A percentile compares a stretch with the other conserved stretches of the same genome.
phyloP scores from a whole-genome alignment of 2,329 filamentous ascomycete genomes.

The Colletotrichum viniferum region DNA sequence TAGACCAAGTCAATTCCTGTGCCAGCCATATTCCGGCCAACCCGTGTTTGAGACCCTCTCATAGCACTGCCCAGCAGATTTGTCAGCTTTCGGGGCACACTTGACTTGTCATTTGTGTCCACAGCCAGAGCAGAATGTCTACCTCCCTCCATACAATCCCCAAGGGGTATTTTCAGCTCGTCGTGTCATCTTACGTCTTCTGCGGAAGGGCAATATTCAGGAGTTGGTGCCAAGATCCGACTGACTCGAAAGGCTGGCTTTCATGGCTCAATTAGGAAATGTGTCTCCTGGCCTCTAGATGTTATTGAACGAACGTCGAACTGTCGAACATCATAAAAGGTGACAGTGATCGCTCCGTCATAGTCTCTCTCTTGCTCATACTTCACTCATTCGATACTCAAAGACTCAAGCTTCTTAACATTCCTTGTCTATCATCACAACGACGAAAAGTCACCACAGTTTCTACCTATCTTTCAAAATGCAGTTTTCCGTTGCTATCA shows the following conservation, averaged over 20 bases:
- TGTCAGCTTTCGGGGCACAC: background rate
- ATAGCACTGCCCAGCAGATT: background rate
- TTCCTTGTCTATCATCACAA: background rate
- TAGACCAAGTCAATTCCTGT: background rate
- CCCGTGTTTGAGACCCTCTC: background rate
- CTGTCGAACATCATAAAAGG: background rate
- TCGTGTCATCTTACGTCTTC: background rate
- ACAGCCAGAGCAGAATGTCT: background rate
- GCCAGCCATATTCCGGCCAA: background rate
- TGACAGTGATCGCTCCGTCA: background rate
- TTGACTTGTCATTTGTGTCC: background rate
- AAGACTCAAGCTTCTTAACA: background rate
- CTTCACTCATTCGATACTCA: background rate
- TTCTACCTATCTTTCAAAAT: background rate
- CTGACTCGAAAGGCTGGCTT: background rate
- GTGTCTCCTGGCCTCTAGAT: background rate
- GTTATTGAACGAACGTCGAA: background rate
- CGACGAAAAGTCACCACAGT: accelerated
- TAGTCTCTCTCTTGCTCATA: background rate
- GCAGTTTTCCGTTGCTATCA: background rate
- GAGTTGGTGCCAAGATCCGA: background rate
- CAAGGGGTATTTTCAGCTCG: background rate
- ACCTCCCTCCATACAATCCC: background rate
- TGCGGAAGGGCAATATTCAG: background rate
- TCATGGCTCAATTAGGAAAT: background rate